Evolutionary conservation across 1,284 basidiomycete species (phyloP).

Genomic region (Trichosporon sp.): DNA sequence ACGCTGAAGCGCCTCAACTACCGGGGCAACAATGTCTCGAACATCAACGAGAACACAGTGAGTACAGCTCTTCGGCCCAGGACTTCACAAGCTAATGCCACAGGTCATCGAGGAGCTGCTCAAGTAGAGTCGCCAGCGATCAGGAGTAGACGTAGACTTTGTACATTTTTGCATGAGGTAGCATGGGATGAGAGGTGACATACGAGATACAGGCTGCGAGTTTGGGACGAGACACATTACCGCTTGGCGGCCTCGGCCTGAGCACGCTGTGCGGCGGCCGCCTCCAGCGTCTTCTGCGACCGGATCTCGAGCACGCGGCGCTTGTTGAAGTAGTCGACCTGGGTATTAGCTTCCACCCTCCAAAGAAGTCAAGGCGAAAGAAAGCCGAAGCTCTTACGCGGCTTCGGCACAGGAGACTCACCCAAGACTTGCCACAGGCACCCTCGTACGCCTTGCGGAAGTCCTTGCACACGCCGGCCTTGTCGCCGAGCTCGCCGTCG

Average conservation of each 20-base stretch:
- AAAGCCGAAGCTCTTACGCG: no score
- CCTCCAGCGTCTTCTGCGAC: conserved; percentile 45
- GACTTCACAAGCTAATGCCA: background rate
- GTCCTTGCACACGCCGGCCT: conserved; percentile 31
- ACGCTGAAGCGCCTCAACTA: conserved; percentile 85
- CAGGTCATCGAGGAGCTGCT: conserved; percentile 48
- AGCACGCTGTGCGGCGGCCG: conserved; percentile 36
- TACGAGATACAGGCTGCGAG: conserved; percentile 12
- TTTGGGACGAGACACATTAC: background rate
- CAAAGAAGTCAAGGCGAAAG: background rate
- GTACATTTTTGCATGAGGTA: conserved; percentile 5
- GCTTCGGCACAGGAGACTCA: no score
- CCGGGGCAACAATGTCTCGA: conserved; percentile 56
- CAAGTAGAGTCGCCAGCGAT: conserved; percentile 16
- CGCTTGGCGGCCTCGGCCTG: conserved; percentile 11
- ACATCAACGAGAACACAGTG: conserved; percentile 45
- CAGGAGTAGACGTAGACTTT: background rate
- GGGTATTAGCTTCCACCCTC: background rate
- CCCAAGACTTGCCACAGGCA: conserved; percentile 50
- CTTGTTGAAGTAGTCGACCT: conserved; percentile 54
- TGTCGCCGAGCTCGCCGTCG: conserved; percentile 31
- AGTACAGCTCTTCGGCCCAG: conserved; percentile 6
- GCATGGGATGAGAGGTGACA: conserved; percentile 18
- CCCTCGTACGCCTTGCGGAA: conserved; percentile 43
- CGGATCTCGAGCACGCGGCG: conserved; percentile 49